Base-by-base conservation (phyloP, 805 yeast species). In the Yarrowia deformans region DNA sequence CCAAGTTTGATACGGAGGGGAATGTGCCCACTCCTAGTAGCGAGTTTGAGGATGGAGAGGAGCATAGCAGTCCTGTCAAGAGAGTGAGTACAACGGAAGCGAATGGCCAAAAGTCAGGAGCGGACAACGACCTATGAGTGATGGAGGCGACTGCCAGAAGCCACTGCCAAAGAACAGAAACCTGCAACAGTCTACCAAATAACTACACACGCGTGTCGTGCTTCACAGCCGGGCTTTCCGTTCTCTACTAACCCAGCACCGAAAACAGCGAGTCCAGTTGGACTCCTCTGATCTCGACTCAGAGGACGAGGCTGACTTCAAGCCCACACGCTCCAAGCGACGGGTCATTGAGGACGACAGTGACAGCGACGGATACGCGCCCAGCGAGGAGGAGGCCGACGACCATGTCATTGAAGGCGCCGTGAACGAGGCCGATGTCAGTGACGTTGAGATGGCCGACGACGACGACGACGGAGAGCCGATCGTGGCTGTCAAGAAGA, bases 11-110 rank as follows among this genome's bases (percentile, higher is more conserved):
- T 34, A 43, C 66, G 0, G 14, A n/a, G 4, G 66, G 66, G 19
- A 60, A 60, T 5, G 66, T 60, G 12, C 66, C 66, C 10, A 60
- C 66, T 16, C 66, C 66, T 13, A 60, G 66, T 42, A 60, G 66
- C 52, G 66, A 60, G 42, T 60, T 60, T 45, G 66, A 60, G 23
- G 66, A 60, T 14, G 52, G 52, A 8, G 52, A 60, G 18, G 52
- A 60, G 34, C 66, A 60, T 16, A 48, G 56, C 39, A 37, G 48
- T 40, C 68, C 68, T n/a, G 48, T 63, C 18, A 63, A 63, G 39
- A 35, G 68, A 42, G 60, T 54, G 60, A 54, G 60, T 54, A 39
- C n/a, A 0, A 18, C 7, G n/a, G 50, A 46, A 23, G 50, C 34
- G n/a, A 6, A n/a, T 23, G 50, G 19, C 12, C 46, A 10, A 12